Evolutionary conservation across 208 protist genomes (phyloP), one percentile per base, ranked within the genome.

Genomic region (Naegleria gruberi): DNA sequence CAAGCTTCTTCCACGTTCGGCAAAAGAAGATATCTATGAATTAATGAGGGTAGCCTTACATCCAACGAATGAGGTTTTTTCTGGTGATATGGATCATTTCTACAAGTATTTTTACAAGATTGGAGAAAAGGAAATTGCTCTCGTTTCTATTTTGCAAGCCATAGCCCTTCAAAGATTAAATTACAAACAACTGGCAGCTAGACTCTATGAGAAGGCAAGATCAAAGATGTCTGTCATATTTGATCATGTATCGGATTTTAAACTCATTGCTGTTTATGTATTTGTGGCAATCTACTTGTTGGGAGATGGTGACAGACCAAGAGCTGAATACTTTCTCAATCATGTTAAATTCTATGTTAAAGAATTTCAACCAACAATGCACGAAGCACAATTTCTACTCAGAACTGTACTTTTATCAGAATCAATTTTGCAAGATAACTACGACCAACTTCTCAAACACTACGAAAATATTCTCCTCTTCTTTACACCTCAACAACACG

Each of bases 341-440:
- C 65, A 77, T 37, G 65, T 77, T 8, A 77, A 77, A 77, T 77
- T 77, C 34, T 77, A 77, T 77, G 65, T 77, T 37, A 77, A 77
- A 77, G 65, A 77, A 37, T 77, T 77, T 37, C 65, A 77, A 77
- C 65, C 65, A 6, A 30, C 26, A 8, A 77, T 30, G 17, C 30
- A 77, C 10, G 65, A 77, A 37, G 65, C 65, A 37, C 65, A 77
- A 77, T 77, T 77, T n/a, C 30, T 77, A 37, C 34, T 77, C 26
- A 7, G 65, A 4, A 77, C 65, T 37, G 30, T 77, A 37, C 30
- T 77, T 15, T 26, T 37, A 8, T 37, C 65, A 37, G 65, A 77
- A 77, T 37, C 30, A 19, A 77, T 77, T 77, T 77, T 77, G 34
- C 65, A 77, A 77, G 65, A 77, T 37, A 37, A 19, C 6, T 30